Evolutionary conservation across 257 asterid genomes (phyloP).

Genomic region (Ehretia macrophylla): DNA sequence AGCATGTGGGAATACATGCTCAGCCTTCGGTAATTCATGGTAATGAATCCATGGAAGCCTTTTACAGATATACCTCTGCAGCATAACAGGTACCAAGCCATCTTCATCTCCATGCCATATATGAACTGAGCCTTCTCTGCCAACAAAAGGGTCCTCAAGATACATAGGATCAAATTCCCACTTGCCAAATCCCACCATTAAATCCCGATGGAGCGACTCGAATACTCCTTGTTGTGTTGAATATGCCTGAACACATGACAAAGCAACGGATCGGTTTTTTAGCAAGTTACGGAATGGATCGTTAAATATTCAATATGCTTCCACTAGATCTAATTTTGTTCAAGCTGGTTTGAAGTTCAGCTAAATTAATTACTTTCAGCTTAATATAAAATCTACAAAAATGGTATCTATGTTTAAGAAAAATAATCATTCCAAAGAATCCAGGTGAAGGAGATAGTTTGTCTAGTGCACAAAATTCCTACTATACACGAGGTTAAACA

Average conservation of each 20-base stretch:
- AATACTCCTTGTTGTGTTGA: conserved; percentile 54
- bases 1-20: conserved; percentile 27
- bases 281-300: no score
- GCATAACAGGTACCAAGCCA: conserved; percentile 53
- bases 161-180: conserved; percentile 72
- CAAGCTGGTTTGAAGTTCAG: no score
- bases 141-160: conserved; percentile 41
- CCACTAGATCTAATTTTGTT: no score
- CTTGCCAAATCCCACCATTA: conserved; percentile 61
- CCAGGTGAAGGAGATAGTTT: no score
- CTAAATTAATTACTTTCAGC: no score
- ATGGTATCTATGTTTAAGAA: no score
- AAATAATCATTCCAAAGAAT: no score
- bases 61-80: conserved; percentile 53
- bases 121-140: conserved; percentile 51
- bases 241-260: conserved; percentile 35
- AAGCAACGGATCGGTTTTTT: no score
- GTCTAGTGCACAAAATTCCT: no score
- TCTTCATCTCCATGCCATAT: conserved; percentile 79
- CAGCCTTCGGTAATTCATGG: conserved; percentile 31
- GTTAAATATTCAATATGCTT: no score
- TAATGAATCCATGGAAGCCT: conserved; percentile 64
- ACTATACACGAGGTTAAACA: no score
- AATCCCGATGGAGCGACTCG: conserved; percentile 62
- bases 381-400: no score